phyloP scores from a whole-genome alignment of 768 basidiomycete species.

The Boletus huronensis region DNA sequence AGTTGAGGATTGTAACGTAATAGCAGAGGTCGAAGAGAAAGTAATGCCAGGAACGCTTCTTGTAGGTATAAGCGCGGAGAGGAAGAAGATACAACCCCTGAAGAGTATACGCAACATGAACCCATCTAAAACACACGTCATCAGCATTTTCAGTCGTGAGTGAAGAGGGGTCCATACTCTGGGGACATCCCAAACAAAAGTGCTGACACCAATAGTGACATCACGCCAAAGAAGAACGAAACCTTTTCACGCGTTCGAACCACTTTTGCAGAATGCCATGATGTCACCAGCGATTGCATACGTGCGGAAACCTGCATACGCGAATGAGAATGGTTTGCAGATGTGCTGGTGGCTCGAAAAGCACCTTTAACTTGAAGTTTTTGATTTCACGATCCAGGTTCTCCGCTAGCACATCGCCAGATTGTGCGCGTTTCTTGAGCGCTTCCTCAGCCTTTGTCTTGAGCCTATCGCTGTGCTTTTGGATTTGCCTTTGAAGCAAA shows the following conservation, averaged over 20 bases:
- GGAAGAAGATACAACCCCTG: conserved; percentile 80
- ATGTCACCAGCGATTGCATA: conserved; percentile 68
- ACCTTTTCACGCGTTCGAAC: conserved; percentile 79
- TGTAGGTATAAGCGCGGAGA: conserved; percentile 80
- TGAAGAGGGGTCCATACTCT: conserved; percentile 47
- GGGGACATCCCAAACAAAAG: conserved; percentile 87
- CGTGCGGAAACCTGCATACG: conserved; percentile 66
- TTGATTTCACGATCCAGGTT: conserved; percentile 85
- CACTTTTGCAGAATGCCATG: conserved; percentile 93
- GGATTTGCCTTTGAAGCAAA: conserved; percentile 76
- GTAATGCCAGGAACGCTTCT: conserved; percentile 91
- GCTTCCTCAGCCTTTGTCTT: conserved; percentile 81
- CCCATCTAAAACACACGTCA: conserved; percentile 53
- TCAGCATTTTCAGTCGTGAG: conserved; percentile 2
- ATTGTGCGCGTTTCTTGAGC: conserved; percentile 55
- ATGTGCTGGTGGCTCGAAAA: not conserved
- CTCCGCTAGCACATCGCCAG: conserved; percentile 64
- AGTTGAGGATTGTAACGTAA: conserved; percentile 87
- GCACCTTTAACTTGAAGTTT: conserved; percentile 81
- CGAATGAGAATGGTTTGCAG: conserved; percentile 5
- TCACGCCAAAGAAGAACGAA: conserved; percentile 92
- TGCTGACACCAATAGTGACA: conserved; percentile 80
- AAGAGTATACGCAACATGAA: conserved; percentile 82
- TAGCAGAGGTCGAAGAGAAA: conserved; percentile 94
- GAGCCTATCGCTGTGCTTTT: conserved; percentile 81